Evolutionary conservation across 306 rosid genomes (phyloP), one percentile per base, ranked within the genome.

Genomic region (Sphenostylis stenocarpa): DNA sequence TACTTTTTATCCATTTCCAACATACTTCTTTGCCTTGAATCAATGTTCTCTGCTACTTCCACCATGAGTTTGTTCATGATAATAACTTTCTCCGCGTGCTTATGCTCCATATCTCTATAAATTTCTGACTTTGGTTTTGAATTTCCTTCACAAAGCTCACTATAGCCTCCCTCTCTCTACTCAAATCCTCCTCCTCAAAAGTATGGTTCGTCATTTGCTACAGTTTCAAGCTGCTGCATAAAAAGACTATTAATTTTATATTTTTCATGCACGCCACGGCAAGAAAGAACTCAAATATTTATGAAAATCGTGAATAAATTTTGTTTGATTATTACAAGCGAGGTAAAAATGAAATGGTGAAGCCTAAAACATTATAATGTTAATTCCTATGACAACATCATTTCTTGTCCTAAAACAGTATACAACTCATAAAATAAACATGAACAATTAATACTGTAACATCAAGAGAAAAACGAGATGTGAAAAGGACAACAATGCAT

Each of bases 71-170:
- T 70, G 41, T 20, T 3, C 63, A 49, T 2, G 7, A 16, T 3
- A 6, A 7, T 4, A 48, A 28, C 56, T 14, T 34, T 61, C 47
- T 76, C 55, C 9, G 3, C 26, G 36, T 70, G 12, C 4, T 36
- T 48, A 4, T 62, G 31, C 48, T 79, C 77, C 72, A 61, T 60
- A 23, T 61, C 72, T 8, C 72, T 8, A 60, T 2, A 36, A 61
- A 70, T 29, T 51, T 70, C 2, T 70, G 72, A 19, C 48, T 70
- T 21, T 79, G 65, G 66, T 60, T 36, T 14, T 61, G 66, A 79
- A 79, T 21, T 41, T 72, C 67, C 44, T 69, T 63, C 23, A 15
- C 14, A 63, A 72, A 58, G 6, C 24, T 61, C 43, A 15, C 67
- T 16, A 31, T 6, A 15, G 6, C 13, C 5, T 29, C 23, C 0